Evolutionary conservation across 75 land plant species (phyloP).

Genomic region (Cryptomeria japonica): DNA sequence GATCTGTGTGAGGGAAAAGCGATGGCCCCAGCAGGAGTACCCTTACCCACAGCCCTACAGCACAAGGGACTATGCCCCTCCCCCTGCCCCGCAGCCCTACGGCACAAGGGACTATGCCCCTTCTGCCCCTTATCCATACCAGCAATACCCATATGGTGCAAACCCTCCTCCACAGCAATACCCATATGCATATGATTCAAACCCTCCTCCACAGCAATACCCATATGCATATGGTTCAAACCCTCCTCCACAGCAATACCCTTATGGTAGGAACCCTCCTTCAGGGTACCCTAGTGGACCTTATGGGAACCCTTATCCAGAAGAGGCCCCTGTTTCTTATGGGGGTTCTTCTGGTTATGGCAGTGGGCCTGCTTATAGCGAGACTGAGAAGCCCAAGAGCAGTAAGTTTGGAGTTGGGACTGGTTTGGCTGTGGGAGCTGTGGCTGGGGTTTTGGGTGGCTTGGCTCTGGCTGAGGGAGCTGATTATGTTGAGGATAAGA

Average conservation of each 20-base stretch:
- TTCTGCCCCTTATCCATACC: constrained; percentile 20
- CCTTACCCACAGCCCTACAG: constrained; percentile 11
- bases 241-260: constrained; percentile 3
- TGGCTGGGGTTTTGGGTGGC: constrained; percentile 56
- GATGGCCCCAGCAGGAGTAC: constrained; percentile 17
- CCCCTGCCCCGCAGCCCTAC: no score
- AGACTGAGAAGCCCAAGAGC: constrained; percentile 25
- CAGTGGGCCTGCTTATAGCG: constrained; percentile 25
- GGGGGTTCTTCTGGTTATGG: constrained; percentile 10
- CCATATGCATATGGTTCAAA: not conserved
- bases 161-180: no score
- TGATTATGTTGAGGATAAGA: constrained; percentile 48
- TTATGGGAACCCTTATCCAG: not conserved
- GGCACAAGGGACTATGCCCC: no score
- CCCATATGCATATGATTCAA: not conserved
- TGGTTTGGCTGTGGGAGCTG: constrained; percentile 48
- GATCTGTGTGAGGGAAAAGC: constrained; percentile 26
- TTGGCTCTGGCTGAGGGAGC: constrained; percentile 46
- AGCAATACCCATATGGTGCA: no score
- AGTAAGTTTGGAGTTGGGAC: constrained; percentile 28
- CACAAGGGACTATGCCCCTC: constrained; percentile 19
- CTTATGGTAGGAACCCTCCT: not conserved
- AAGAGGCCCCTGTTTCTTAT: not conserved
- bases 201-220: no score
- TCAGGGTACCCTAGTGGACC: constrained; percentile 5